These are phyloP conservation scores for Choricystis sp. DNA, from an alignment of 139 green algal genomes.

Conservation along the genomic window DNA sequence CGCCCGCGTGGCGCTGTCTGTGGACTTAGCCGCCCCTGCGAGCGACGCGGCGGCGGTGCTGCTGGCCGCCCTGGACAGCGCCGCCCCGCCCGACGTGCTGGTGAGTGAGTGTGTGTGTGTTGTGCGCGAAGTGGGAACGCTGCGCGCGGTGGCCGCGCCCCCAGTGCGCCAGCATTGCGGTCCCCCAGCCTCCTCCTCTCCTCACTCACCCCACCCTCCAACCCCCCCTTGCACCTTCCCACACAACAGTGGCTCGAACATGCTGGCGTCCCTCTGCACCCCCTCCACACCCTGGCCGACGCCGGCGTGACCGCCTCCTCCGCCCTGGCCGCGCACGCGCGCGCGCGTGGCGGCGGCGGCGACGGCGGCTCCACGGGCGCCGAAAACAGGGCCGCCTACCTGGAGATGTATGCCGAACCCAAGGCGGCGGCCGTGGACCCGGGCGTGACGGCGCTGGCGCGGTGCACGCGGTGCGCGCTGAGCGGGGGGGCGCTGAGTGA, in stretches of 20 bases:
- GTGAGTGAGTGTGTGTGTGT: constrained; percentile 2
- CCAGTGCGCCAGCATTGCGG: too few relatives aligned
- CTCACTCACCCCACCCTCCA: constrained; percentile 3
- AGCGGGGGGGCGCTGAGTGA: constrained; percentile 41
- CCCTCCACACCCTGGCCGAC: too few relatives aligned
- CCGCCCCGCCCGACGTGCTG: constrained; percentile 13
- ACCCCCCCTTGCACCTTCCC: constrained; percentile 12
- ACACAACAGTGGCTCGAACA: too few relatives aligned
- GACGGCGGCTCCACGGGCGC: constrained; percentile 80
- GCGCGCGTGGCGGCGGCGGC: constrained; percentile 43
- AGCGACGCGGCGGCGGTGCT: background rate
- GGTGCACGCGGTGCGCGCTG: constrained; percentile 58
- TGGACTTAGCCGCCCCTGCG: too few relatives aligned
- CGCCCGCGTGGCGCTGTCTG: too few relatives aligned
- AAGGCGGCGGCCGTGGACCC: constrained; percentile 64
- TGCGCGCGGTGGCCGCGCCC: too few relatives aligned
- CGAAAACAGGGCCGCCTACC: constrained; percentile 62
- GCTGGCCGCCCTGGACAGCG: background rate
- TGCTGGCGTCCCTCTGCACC: too few relatives aligned
- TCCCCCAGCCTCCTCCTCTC: background rate
- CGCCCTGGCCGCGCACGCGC: constrained; percentile 3
- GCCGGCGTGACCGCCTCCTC: constrained; percentile 42
- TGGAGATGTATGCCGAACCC: constrained; percentile 76
- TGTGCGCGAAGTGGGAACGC: background rate
- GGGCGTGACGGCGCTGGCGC: constrained; percentile 39